Conservation (phyloP, 2,329 filamentous ascomycete genomes). For the Magnaporthiopsis poae region DNA sequence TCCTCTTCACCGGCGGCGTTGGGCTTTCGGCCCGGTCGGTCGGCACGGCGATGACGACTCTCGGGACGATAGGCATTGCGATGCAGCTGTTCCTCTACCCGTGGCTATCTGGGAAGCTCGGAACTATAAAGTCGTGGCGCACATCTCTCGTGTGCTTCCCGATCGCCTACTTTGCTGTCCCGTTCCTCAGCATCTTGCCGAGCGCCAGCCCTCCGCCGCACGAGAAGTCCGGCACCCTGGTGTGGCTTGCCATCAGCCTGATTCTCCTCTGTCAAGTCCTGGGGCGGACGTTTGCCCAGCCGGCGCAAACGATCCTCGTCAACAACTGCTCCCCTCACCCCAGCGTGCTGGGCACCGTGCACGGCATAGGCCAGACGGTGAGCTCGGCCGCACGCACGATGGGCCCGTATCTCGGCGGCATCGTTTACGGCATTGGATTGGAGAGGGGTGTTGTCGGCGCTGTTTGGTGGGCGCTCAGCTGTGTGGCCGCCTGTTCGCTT, state of each 20-base stretch:
- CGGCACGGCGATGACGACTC: conserved; percentile 66
- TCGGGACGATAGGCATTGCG: conserved; percentile 65
- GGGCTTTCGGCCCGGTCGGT: conserved; percentile 63
- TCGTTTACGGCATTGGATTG: conserved; percentile 50
- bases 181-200: conserved; percentile 61
- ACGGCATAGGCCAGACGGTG: conserved; percentile 47
- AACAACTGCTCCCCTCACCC: conserved; percentile 53
- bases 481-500: conserved; percentile 38
- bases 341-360: conserved; percentile 47
- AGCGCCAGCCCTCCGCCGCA: conserved; percentile 39
- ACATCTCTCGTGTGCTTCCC: conserved; percentile 63
- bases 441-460: conserved; percentile 46
- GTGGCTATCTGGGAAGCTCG: conserved; percentile 52
- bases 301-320: conserved; percentile 48
- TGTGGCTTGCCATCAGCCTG: conserved; percentile 56
- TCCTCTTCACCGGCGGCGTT: conserved; percentile 63
- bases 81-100: conserved; percentile 67
- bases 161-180: conserved; percentile 57
- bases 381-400: conserved; percentile 49
- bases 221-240: conserved; percentile 39
- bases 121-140: conserved; percentile 59
- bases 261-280: conserved; percentile 60
- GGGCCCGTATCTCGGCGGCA: conserved; percentile 51
- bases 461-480: conserved; percentile 47
- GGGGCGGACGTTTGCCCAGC: conserved; percentile 59